A percentile compares a stretch with the other conserved stretches of the same genome.
Conservation (phyloP, 2,329 filamentous ascomycete genomes). For the Calonectria naviculata region DNA sequence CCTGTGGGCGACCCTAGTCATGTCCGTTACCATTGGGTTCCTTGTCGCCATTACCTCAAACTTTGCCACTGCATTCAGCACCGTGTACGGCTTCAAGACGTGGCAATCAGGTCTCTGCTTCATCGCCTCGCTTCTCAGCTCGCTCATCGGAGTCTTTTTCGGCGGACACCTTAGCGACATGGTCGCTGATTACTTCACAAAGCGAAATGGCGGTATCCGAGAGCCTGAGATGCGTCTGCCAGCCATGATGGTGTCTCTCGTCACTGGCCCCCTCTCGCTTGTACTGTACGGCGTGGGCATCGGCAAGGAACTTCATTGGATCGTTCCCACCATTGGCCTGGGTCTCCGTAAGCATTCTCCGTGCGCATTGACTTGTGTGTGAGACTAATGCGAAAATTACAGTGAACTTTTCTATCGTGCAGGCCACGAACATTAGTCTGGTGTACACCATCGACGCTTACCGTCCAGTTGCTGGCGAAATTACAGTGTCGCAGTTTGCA, state of each 20-base stretch:
- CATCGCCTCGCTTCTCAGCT: constrained; percentile 56
- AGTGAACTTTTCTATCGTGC: constrained; percentile 32
- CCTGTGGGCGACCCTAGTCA: constrained; percentile 62
- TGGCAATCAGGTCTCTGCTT: constrained; percentile 62
- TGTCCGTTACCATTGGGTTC: constrained; percentile 64
- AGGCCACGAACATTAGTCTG: constrained; percentile 31
- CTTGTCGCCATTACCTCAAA: constrained; percentile 64
- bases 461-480: constrained; percentile 30
- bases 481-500: constrained; percentile 44
- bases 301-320: constrained; percentile 31
- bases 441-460: constrained; percentile 35
- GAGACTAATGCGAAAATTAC: constrained; percentile 43
- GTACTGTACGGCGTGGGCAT: constrained; percentile 30
- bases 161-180: constrained; percentile 48
- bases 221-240: constrained; percentile 53
- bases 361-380: too few species aligned
- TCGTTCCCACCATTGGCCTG: constrained; percentile 31
- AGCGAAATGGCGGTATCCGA: constrained; percentile 49
- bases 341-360: constrained; percentile 51
- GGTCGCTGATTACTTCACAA: constrained; percentile 47
- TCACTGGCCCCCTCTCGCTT: constrained; percentile 22
- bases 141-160: constrained; percentile 47
- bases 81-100: constrained; percentile 52
- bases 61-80: constrained; percentile 53
- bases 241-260: constrained; percentile 48